phyloP scores from a whole-genome alignment of 2,329 filamentous ascomycete species.

The Hypoxylon sp. region DNA sequence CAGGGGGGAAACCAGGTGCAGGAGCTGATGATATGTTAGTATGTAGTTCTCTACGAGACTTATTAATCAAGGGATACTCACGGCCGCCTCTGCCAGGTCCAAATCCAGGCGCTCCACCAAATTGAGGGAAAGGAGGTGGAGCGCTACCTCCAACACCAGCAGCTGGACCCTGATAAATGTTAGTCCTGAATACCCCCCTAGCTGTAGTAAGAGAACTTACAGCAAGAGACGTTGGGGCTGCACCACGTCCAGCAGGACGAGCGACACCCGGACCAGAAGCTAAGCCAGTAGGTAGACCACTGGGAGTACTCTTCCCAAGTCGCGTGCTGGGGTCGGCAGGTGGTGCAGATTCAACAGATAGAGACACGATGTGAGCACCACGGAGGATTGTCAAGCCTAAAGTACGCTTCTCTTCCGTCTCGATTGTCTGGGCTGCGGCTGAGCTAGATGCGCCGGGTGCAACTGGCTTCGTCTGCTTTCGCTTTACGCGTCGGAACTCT shows the following conservation, averaged over 20 bases:
- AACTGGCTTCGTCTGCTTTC: conserved; percentile 81
- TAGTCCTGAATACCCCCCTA: conserved; percentile 39
- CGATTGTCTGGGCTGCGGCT: conserved; percentile 75
- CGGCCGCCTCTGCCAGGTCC: conserved; percentile 68
- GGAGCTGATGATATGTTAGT: conserved; percentile 49
- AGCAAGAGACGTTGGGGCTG: conserved; percentile 81
- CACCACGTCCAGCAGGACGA: conserved; percentile 89
- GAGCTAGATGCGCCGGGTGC: conserved; percentile 75
- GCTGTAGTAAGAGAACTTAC: conserved; percentile 61
- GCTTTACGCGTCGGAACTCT: conserved; percentile 93
- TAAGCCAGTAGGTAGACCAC: conserved; percentile 78
- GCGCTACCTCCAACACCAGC: conserved; percentile 83
- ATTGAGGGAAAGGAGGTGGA: conserved; percentile 71
- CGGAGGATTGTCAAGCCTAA: conserved; percentile 94
- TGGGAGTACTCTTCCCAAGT: conserved; percentile 82
- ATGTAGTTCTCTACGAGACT: conserved; percentile 9
- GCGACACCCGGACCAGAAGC: conserved; percentile 90
- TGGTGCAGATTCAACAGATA: conserved; percentile 95
- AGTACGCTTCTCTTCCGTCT: conserved; percentile 97
- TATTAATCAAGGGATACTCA: conserved; percentile 57
- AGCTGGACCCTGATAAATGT: conserved; percentile 75
- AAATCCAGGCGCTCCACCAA: conserved; percentile 67
- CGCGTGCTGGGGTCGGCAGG: conserved; percentile 93
- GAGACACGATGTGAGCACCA: conserved; percentile 93
- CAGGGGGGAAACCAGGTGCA: conserved; percentile 52